These are phyloP conservation scores for Trypanosoma avium DNA, from an alignment of 208 protist genomes.

Conservation along the genomic window DNA sequence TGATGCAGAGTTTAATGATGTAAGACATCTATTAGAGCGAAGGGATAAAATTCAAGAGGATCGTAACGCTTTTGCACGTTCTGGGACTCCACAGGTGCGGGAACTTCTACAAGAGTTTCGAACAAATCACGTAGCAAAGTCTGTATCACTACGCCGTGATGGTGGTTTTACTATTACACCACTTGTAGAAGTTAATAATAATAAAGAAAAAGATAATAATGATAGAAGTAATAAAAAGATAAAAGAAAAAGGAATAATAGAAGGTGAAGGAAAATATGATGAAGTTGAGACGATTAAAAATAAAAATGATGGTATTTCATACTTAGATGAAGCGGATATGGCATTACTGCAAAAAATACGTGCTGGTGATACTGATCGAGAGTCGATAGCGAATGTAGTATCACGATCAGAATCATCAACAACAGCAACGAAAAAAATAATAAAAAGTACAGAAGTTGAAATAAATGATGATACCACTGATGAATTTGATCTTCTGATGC, in stretches of 20 bases:
- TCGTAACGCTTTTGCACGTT: conserved; percentile 45
- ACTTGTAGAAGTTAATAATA: conserved; percentile 16
- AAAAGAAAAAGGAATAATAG: background rate
- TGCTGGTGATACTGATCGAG: background rate
- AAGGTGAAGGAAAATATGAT: background rate
- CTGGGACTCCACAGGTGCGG: conserved; percentile 63
- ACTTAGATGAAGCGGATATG: conserved; percentile 24
- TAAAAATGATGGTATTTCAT: background rate
- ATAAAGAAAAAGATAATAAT: no score
- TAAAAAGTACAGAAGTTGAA: background rate
- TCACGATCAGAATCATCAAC: background rate
- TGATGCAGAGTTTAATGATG: conserved; percentile 61
- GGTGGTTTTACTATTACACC: conserved; percentile 42
- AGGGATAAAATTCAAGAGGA: conserved; percentile 69
- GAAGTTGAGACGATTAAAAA: no score
- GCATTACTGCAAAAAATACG: conserved; percentile 24
- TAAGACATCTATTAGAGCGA: conserved; percentile 67
- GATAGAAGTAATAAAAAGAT: background rate
- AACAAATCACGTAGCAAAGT: conserved; percentile 43
- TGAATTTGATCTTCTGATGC: conserved; percentile 79
- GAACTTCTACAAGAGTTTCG: conserved; percentile 38
- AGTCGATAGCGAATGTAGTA: background rate
- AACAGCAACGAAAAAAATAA: background rate
- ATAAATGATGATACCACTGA: conserved; percentile 30
- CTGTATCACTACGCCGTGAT: conserved; percentile 39